phyloP scores from a whole-genome alignment of 805 yeast species.

The Saccharomycopsis babjevae region DNA sequence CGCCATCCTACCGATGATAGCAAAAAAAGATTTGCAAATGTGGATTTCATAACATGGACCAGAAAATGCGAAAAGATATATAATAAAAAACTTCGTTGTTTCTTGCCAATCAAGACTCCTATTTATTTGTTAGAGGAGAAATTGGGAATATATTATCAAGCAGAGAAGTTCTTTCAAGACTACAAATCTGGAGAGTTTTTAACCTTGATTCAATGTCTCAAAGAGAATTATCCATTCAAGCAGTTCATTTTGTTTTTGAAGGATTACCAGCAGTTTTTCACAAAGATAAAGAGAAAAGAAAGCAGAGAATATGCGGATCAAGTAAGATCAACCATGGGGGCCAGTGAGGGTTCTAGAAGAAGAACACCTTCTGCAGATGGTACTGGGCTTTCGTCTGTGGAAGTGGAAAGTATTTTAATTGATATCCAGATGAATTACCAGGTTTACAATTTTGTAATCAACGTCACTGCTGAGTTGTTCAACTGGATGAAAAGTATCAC shows the following conservation, averaged over 20 bases:
- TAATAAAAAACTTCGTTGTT: slow-evolving; percentile 5
- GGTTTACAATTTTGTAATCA: slow-evolving; percentile 6
- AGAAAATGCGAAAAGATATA: slow-evolving; percentile 3
- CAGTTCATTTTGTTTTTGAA: slow-evolving; percentile 11
- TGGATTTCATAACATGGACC: slow-evolving; percentile 11
- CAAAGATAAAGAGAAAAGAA: slow-evolving; percentile 6
- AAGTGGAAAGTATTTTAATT: slow-evolving; percentile 6
- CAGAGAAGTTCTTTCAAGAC: slow-evolving; percentile 5
- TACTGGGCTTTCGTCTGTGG: not conserved
- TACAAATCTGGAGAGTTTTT: slow-evolving; percentile 9
- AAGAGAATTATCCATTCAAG: slow-evolving; percentile 1
- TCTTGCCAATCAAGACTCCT: slow-evolving; percentile 9
- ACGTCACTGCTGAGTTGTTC: slow-evolving; percentile 8
- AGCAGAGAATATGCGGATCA: slow-evolving; percentile 10
- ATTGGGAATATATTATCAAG: slow-evolving; percentile 10
- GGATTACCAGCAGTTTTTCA: slow-evolving; percentile 2
- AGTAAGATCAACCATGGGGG: slow-evolving; percentile 8
- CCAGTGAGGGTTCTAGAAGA: not conserved
- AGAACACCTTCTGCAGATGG: not conserved
- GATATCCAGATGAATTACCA: slow-evolving; percentile 8
- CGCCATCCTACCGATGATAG: too few relatives aligned
- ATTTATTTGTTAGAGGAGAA: not conserved
- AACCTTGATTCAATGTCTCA: slow-evolving; percentile 1
- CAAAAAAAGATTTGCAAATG: not conserved
- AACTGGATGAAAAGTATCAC: slow-evolving; percentile 13